Conservation (phyloP, 2,329 filamentous ascomycete genomes). For the Diaporthe sp. region DNA sequence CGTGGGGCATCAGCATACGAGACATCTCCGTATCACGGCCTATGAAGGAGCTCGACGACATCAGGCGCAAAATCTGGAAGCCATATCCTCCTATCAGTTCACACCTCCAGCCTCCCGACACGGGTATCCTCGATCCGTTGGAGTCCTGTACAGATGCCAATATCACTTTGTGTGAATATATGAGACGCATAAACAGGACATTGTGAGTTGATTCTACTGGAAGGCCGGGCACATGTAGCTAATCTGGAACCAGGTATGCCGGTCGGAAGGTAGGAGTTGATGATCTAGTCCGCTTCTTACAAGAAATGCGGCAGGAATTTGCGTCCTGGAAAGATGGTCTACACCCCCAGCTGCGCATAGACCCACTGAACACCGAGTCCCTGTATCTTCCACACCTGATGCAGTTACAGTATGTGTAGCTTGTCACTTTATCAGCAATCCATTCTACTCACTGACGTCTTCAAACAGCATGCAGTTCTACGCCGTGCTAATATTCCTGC, state of each 20-base stretch:
- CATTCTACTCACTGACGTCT: not conserved
- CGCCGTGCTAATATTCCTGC: not conserved
- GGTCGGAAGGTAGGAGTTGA: not conserved
- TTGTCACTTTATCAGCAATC: not conserved
- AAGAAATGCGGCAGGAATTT: not conserved
- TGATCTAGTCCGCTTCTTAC: not conserved
- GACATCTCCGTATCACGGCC: constrained; percentile 12
- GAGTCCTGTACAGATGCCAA: constrained; percentile 18
- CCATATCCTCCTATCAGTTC: not conserved
- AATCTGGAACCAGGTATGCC: not conserved
- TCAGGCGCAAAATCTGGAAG: constrained; percentile 2
- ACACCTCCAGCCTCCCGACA: not conserved
- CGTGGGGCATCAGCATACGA: constrained; percentile 11
- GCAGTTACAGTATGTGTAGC: not conserved
- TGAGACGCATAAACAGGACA: constrained; percentile 6
- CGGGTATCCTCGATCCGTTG: not conserved
- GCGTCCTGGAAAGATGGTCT: not conserved
- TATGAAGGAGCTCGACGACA: constrained; percentile 6
- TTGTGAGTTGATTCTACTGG: not conserved
- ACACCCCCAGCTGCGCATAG: not conserved
- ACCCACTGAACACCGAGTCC: not conserved
- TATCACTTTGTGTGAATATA: not conserved
- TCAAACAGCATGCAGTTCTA: constrained; percentile 1
- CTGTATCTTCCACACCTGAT: not conserved
- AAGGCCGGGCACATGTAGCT: not conserved